Percentiles rank a stretch among this genome's conserved stretches.
Conservation (phyloP, 2,329 filamentous ascomycete genomes). For the Hymenoscyphus scutula region DNA sequence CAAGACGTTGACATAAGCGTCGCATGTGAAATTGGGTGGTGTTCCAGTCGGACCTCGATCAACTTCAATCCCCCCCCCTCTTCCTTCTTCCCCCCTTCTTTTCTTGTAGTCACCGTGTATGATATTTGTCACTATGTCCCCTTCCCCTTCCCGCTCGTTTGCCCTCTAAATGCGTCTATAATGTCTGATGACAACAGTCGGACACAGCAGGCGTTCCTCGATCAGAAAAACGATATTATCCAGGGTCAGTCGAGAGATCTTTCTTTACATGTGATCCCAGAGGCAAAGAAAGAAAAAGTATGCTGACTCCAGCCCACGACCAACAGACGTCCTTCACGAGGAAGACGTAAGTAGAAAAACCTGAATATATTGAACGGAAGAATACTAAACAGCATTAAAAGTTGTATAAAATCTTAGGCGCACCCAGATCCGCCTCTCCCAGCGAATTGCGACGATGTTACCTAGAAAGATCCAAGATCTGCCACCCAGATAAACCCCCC, state of each 20-base stretch:
- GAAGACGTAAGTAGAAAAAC: constrained; percentile 34
- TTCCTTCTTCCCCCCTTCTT: constrained; percentile 9
- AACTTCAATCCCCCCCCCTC: constrained; percentile 9
- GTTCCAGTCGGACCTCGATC: not conserved
- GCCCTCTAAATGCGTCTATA: constrained; percentile 28
- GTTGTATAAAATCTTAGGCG: constrained; percentile 41
- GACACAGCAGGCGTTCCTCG: constrained; percentile 25
- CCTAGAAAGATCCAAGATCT: constrained; percentile 41
- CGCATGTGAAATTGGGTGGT: constrained; percentile 5
- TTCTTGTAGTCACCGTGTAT: constrained; percentile 7
- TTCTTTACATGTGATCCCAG: constrained; percentile 34
- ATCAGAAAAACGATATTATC: constrained; percentile 33
- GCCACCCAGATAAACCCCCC: constrained; percentile 41
- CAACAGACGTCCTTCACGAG: constrained; percentile 34
- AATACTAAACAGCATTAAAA: constrained; percentile 21
- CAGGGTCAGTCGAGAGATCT: constrained; percentile 21
- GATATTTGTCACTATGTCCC: constrained; percentile 23
- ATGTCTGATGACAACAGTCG: constrained; percentile 34
- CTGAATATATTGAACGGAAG: not conserved
- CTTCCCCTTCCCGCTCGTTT: constrained; percentile 5
- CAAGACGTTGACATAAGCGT: not conserved
- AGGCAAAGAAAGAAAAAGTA: not conserved
- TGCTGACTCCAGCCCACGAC: not conserved
- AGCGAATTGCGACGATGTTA: constrained; percentile 41
- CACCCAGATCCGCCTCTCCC: constrained; percentile 35